Base-by-base conservation (phyloP, 2,329 filamentous ascomycete species). In the Alternaria brassicae region DNA sequence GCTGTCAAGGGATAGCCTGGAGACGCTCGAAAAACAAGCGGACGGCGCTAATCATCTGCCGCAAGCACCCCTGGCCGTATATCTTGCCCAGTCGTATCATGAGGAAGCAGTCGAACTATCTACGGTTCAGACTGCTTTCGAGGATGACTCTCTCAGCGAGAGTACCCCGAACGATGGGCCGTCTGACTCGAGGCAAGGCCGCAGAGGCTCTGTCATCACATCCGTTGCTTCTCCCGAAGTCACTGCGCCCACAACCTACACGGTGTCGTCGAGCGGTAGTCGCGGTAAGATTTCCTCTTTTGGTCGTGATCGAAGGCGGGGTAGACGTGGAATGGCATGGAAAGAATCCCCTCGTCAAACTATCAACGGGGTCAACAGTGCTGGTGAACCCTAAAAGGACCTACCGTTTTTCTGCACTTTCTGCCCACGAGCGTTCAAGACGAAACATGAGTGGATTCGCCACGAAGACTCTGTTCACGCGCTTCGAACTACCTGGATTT, bases 401-500 rank as follows among this genome's bases (percentile, higher is more conserved):
- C 60, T 77, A 3, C 70, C 73, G 6, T 77, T 76, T 59, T 75
- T 72, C 47, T 77, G 75, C 53, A 77, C 75, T 2, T 77, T 77
- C 49, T 77, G 75, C 44, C 72, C 72, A 3, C 66, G 73, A 34
- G 72, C 75, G 3, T 77, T 77, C 65, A 74, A 73, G 40, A 75
- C 73, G 4, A 77, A 77, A 36, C 77, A 77, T 44, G 73, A 76
- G 58, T 77, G 75, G 75, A 66, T 74, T n/a, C 69, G 75, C 6
- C 75, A 77, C 39, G 75, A 77, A 58, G 74, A 77, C 42, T 77
- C 74, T 1, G 74, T 76, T 4, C 75, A 77, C 44, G 75, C 72
- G 12, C 70, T 77, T n/a, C 71, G 73, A 12, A 77, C 74, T 5
- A 77, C 75, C 4, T 77, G 74, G 74, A 74, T 77, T 17, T 77